These are phyloP conservation scores for Apodospora peruviana DNA, from an alignment of 495 filamentous ascomycete genomes.

Conservation along the genomic window DNA sequence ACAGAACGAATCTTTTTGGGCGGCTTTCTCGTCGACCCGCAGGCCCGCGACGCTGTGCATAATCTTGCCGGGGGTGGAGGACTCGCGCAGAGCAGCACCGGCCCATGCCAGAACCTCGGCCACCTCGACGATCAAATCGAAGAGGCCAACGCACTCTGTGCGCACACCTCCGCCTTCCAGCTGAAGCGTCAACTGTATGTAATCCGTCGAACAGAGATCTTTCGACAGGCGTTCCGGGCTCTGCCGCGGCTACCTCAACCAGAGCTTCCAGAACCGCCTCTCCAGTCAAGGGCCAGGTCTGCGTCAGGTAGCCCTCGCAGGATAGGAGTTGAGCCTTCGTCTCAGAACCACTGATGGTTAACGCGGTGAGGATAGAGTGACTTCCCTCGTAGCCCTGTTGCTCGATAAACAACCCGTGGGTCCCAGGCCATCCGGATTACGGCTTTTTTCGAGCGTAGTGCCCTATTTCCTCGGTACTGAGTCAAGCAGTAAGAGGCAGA, in stretches of 20 bases:
- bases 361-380: not conserved
- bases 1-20: not conserved
- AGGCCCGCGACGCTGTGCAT: not conserved
- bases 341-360: slow-evolving; percentile 1
- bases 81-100: slow-evolving; percentile 2
- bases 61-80: not conserved
- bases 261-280: not conserved
- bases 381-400: not conserved
- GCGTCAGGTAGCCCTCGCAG: not conserved
- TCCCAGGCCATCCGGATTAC: slow-evolving; percentile 1
- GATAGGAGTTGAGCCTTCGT: not conserved
- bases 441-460: not conserved
- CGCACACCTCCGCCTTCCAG: not conserved
- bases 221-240: no score
- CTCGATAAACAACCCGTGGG: not conserved
- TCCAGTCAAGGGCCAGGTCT: slow-evolving; percentile 4
- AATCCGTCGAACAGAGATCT: slow-evolving; percentile 2
- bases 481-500: not conserved
- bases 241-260: no score
- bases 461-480: slow-evolving; percentile 3
- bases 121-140: slow-evolving; percentile 6
- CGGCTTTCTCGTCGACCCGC: not conserved
- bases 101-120: slow-evolving; percentile 2
- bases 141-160: not conserved
- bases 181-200: not conserved